These are phyloP conservation scores for Oenanthe sinensis DNA, from an alignment of 129 eudicot species.

Conservation along the genomic window DNA sequence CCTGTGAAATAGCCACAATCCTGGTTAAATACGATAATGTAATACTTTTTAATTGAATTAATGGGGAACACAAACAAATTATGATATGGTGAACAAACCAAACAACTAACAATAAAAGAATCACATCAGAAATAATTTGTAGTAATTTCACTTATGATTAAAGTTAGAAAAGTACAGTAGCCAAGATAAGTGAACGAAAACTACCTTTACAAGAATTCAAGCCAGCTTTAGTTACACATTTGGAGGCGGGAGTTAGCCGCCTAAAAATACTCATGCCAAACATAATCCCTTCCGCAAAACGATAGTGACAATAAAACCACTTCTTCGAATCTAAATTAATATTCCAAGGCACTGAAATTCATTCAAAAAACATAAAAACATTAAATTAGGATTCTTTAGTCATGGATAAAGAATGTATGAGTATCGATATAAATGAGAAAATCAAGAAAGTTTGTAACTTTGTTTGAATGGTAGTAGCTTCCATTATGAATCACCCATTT, in stretches of 20 bases:
- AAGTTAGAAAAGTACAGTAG: not conserved
- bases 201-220: slow-evolving; percentile 39
- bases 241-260: slow-evolving; percentile 36
- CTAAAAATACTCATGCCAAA: slow-evolving; percentile 43
- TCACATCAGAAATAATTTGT: not conserved
- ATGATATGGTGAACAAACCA: not conserved
- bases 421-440: not conserved
- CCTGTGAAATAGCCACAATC: not conserved
- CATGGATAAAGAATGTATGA: not conserved
- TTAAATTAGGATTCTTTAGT: not conserved
- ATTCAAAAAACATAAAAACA: not conserved
- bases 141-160: not conserved
- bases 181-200: not conserved
- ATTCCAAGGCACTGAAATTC: not conserved
- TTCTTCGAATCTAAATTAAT: not conserved
- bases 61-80: not conserved
- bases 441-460: not conserved
- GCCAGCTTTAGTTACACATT: slow-evolving; percentile 18
- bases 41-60: not conserved
- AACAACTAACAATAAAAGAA: not conserved
- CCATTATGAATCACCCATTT: not conserved
- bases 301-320: not conserved
- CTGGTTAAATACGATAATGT: not conserved
- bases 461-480: not conserved
- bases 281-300: not conserved